A percentile compares a stretch with the other conserved stretches of the same genome.
These are phyloP conservation scores for Geotrichum phurueaensis DNA, from an alignment of 1,139 yeast species.

Conservation along the genomic window DNA sequence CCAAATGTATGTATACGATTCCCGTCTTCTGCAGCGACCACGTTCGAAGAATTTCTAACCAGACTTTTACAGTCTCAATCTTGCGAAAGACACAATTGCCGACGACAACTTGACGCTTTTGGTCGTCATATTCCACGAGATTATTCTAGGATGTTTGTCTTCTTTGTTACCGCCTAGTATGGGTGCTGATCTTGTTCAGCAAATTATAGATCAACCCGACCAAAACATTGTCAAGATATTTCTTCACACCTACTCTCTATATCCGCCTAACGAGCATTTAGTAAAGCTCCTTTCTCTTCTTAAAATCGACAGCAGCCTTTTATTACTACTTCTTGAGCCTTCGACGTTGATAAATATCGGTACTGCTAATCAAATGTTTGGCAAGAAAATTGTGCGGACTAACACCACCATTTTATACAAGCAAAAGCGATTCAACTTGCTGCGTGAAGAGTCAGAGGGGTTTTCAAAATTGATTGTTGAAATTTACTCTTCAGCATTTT, in stretches of 20 bases:
- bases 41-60: not conserved
- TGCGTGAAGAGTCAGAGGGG: slow-evolving; percentile 81
- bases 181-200: slow-evolving; percentile 13
- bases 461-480: slow-evolving; percentile 61
- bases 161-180: slow-evolving; percentile 16
- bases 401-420: slow-evolving; percentile 50
- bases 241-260: slow-evolving; percentile 24
- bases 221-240: slow-evolving; percentile 19
- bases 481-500: slow-evolving; percentile 40
- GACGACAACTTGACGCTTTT: slow-evolving; percentile 13
- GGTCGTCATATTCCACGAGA: slow-evolving; percentile 25
- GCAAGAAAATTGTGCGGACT: slow-evolving; percentile 42
- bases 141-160: slow-evolving; percentile 19
- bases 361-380: slow-evolving; percentile 30
- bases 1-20: slow-evolving; percentile 20
- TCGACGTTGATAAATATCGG: slow-evolving; percentile 23
- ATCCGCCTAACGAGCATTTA: slow-evolving; percentile 18
- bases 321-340: slow-evolving; percentile 27
- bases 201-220: slow-evolving; percentile 4
- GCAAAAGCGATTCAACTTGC: slow-evolving; percentile 63
- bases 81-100: slow-evolving; percentile 13
- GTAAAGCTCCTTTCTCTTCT: slow-evolving; percentile 21
- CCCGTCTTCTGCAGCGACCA: not conserved
- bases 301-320: slow-evolving; percentile 23
- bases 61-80: slow-evolving; percentile 10